Percentiles rank a stretch among this genome's conserved stretches.
phyloP scores from a whole-genome alignment of 2,329 filamentous ascomycete genomes.

The Gaeumannomyces tritici region DNA sequence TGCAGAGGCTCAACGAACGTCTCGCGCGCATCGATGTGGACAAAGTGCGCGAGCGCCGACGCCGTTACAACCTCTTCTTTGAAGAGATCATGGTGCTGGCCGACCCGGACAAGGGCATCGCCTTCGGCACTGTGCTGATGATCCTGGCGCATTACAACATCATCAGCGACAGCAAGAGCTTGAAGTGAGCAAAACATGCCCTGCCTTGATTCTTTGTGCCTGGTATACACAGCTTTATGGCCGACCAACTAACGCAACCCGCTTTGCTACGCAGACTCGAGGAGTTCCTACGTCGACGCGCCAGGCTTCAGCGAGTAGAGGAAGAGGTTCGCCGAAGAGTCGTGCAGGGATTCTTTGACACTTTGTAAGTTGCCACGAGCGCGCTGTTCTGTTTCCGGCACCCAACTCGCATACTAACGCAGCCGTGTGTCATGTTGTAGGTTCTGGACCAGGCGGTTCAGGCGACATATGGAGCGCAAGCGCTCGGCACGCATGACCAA shows the following conservation, averaged over 20 bases:
- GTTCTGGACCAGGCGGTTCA: constrained; percentile 78
- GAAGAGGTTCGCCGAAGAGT: constrained; percentile 86
- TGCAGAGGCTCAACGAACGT: constrained; percentile 65
- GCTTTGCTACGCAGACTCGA: constrained; percentile 54
- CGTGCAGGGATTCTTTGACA: constrained; percentile 93
- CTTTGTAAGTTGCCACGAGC: constrained; percentile 44
- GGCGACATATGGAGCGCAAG: constrained; percentile 63
- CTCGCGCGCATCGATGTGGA: constrained; percentile 64
- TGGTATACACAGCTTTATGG: not conserved
- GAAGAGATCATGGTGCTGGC: constrained; percentile 93
- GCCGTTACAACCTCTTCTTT: constrained; percentile 87
- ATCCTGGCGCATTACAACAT: constrained; percentile 97
- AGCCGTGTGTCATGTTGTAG: constrained; percentile 21
- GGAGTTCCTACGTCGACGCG: constrained; percentile 84
- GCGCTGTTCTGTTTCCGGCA: constrained; percentile 7
- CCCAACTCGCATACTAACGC: not conserved
- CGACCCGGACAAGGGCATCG: constrained; percentile 80
- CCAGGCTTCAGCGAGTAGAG: constrained; percentile 84
- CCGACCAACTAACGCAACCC: not conserved
- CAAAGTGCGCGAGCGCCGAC: constrained; percentile 65
- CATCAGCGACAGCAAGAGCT: constrained; percentile 93
- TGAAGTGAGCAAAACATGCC: constrained; percentile 30
- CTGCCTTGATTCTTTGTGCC: not conserved
- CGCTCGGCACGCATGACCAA: constrained; percentile 65
- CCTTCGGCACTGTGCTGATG: constrained; percentile 87